Percentiles rank a stretch among this genome's conserved stretches.
Evolutionary conservation across 169 alveolate genomes (phyloP).

Genomic region (Plasmodium coatneyi): DNA sequence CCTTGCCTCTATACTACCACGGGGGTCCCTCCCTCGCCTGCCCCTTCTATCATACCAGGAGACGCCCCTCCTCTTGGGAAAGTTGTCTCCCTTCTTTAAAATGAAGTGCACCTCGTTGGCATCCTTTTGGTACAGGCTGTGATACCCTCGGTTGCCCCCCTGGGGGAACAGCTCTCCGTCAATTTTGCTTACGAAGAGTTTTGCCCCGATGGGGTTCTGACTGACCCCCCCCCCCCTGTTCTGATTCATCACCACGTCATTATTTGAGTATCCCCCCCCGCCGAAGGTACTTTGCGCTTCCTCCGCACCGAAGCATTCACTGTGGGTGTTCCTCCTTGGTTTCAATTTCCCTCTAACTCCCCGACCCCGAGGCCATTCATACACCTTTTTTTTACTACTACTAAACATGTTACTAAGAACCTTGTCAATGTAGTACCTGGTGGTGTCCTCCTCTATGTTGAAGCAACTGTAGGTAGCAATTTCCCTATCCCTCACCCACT

Average conservation of each 20-base stretch:
- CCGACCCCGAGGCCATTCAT: neutral
- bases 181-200: neutral
- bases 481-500: conserved; percentile 37
- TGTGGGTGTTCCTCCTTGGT: conserved; percentile 1
- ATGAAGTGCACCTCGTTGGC: neutral
- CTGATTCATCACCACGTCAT: neutral
- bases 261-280: neutral
- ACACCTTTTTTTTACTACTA: conserved; percentile 10
- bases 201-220: neutral
- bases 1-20: neutral
- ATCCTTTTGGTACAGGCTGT: neutral
- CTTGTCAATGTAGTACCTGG: conserved; percentile 38
- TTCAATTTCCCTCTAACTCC: neutral
- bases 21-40: neutral
- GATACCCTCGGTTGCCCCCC: neutral
- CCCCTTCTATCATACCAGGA: neutral
- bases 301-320: conserved; percentile 1
- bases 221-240: neutral
- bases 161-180: neutral
- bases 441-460: conserved; percentile 50
- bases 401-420: conserved; percentile 57
- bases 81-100: conserved; percentile 6
- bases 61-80: neutral
- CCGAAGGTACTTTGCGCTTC: neutral
- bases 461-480: conserved; percentile 4